Evolutionary conservation across 495 filamentous ascomycete species (phyloP), one percentile per base, ranked within the genome.

Genomic region (Penicillium taxi): DNA sequence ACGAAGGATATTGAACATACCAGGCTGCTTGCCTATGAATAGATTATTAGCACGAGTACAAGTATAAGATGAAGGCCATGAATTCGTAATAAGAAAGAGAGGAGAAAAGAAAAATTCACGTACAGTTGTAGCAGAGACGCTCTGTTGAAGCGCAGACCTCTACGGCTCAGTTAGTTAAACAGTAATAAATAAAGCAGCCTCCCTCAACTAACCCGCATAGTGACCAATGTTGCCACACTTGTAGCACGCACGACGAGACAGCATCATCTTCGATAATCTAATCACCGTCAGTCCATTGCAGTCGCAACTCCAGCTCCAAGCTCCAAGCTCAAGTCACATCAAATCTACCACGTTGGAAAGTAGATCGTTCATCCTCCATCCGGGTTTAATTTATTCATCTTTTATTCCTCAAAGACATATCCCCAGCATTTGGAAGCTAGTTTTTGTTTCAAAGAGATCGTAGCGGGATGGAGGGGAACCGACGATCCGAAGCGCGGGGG

Each of bases 161-260:
- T 79, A 53, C 11, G 37, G 21, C 27, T 22, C 43, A 15, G 26
- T 53, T 45, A 47, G 42, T 39, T 16, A 20, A 22, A 44, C 15
- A 12, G n/a, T 20, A 17, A 8, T n/a, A 32, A 5, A 11, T 9
- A 18, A 9, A 22, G 29, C 14, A 29, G 15, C 16, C 9, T 27
- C 15, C 19, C 9, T 28, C 19, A 48, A 69, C 75, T 64, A 63
- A 81, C 77, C 77, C 50, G 91, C 91, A 61, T 93, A 96, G 71
- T 99, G 91, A 64, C 91, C 91, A 59, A 99, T 88, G 57, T 95
- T 94, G 67, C 93, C 93, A 74, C 93, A 99, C 73, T 99, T 99
- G 77, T 96, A 99, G 79, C 93, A 99, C 45, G 90, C 93, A 64
- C 93, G 85, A 63, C 91, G 86, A 60, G 88, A 90, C 58, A 96